Base-by-base conservation (phyloP, 805 yeast genomes). In the Kodamaea fukazawae region DNA sequence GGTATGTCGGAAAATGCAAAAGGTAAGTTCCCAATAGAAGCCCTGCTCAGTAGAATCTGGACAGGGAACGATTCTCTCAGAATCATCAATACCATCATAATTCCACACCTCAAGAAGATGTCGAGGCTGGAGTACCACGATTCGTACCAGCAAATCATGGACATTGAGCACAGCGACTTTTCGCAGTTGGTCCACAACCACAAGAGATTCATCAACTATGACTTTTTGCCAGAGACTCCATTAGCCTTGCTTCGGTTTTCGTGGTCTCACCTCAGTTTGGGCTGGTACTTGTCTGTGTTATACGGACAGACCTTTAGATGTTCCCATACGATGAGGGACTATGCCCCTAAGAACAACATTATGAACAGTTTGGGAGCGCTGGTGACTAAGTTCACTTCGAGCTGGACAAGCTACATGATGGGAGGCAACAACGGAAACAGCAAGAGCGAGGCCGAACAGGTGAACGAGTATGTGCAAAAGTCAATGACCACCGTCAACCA, bases 271-370 rank as follows among this genome's bases (percentile, higher is more conserved):
- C 53, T 70, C 16, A 79, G 86, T 0, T 61, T 85, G 16, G 90
- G 89, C 0, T 86, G 95, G 95, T 86, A 86, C 58, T 70, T 74
- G 29, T 73, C 84, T 4, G 63, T 83, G 7, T 51, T 86, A 17
- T 83, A 86, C 81, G 78, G 81, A 2, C 61, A 67, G 23, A 71
- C 83, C 0, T 83, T 70, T 49, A 48, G 55, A 38, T 44, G 63
- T 4, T 27, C 43, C 5, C 58, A 55, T 14, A 44, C 29, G 17
- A 56, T 61, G 10, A 48, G 48, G 28, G 34, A 36, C 7, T 48
- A 44, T 42, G 45, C 52, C 17, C 56, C 62, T 7, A 56, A 49
- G 9, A 55, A 55, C 36, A 77, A 63, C 46, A 37, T 70, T 10
- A 53, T 65, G 7, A 50, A 60, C 1, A 60, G 70, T 3, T 46